Evolutionary conservation across 2,329 filamentous ascomycete genomes (phyloP).

Genomic region (Ascochyta lentis): DNA sequence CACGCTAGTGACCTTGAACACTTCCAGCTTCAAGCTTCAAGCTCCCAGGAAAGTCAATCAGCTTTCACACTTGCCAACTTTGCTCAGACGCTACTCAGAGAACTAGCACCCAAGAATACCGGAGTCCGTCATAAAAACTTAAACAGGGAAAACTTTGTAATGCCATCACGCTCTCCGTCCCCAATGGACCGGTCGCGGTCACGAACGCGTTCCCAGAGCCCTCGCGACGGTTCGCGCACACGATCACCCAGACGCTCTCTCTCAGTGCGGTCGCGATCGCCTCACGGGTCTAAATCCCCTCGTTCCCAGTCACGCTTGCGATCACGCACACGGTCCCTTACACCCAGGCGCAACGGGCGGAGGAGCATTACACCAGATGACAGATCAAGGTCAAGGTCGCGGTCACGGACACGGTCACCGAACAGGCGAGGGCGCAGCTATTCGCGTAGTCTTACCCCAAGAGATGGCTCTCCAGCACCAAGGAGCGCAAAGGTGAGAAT

Average conservation of each 20-base stretch:
- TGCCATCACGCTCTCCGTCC: constrained; percentile 37
- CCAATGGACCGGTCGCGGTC: constrained; percentile 27
- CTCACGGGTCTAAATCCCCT: constrained; percentile 47
- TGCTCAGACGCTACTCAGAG: background rate
- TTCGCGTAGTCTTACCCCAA: constrained; percentile 44
- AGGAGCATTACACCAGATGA: constrained; percentile 42
- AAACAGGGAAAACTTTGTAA: background rate
- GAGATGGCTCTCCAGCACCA: constrained; percentile 42
- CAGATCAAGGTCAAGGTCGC: constrained; percentile 33
- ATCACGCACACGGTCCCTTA: constrained; percentile 25
- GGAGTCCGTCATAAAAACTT: too few relatives aligned
- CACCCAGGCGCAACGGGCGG: constrained; percentile 47
- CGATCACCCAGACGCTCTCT: constrained; percentile 33
- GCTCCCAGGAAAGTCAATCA: background rate
- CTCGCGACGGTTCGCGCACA: constrained; percentile 51
- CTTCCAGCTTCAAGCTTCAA: constrained; percentile 5
- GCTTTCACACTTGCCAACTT: background rate
- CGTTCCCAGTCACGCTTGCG: constrained; percentile 47
- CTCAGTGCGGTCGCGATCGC: constrained; percentile 39
- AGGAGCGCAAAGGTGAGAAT: constrained; percentile 48
- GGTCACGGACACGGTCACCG: constrained; percentile 33
- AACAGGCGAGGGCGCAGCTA: constrained; percentile 43
- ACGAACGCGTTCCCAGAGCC: constrained; percentile 42
- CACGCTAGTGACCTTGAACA: constrained; percentile 2
- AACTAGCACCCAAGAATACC: background rate